phyloP scores from a whole-genome alignment of 23 red algal species.

The Agarophyton chilense region DNA sequence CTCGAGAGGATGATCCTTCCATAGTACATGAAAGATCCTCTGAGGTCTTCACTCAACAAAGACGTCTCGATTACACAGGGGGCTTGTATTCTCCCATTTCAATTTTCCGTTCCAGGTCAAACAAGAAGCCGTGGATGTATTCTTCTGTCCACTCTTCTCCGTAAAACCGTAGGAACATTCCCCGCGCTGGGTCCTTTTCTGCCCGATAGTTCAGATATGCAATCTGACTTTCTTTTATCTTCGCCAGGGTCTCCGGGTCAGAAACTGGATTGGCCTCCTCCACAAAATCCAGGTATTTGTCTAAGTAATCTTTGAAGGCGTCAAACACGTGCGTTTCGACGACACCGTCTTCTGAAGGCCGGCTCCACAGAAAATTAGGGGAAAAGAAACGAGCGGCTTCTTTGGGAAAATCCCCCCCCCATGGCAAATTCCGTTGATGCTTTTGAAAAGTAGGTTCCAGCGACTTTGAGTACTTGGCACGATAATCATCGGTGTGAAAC shows the following conservation, averaged over 20 bases:
- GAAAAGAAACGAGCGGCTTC: constrained; percentile 90
- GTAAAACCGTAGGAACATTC: constrained; percentile 95
- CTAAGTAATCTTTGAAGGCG: constrained; percentile 94
- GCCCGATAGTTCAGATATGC: constrained; percentile 92
- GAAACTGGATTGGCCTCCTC: constrained; percentile 56
- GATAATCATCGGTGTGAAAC: constrained; percentile 87
- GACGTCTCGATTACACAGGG: constrained; percentile 8
- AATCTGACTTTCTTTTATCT: constrained; percentile 81
- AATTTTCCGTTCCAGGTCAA: constrained; percentile 77
- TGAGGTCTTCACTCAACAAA: too few species aligned
- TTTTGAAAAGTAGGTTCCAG: constrained; percentile 64
- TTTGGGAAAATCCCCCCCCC: constrained; percentile 94
- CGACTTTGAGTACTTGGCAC: constrained; percentile 50
- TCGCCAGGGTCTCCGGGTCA: constrained; percentile 53
- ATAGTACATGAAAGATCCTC: too few species aligned
- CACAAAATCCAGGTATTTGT: constrained; percentile 84
- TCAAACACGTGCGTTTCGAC: constrained; percentile 81
- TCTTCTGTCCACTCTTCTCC: constrained; percentile 97
- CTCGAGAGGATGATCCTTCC: too few species aligned
- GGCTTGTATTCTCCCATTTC: constrained; percentile 59
- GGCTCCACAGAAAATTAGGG: constrained; percentile 85
- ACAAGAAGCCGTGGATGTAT: constrained; percentile 93
- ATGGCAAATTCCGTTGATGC: constrained; percentile 72
- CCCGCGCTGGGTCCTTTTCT: constrained; percentile 92
- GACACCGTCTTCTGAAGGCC: constrained; percentile 73